Conservation (phyloP, 1,284 basidiomycete genomes). For the Ceratobasidium sp. region DNA sequence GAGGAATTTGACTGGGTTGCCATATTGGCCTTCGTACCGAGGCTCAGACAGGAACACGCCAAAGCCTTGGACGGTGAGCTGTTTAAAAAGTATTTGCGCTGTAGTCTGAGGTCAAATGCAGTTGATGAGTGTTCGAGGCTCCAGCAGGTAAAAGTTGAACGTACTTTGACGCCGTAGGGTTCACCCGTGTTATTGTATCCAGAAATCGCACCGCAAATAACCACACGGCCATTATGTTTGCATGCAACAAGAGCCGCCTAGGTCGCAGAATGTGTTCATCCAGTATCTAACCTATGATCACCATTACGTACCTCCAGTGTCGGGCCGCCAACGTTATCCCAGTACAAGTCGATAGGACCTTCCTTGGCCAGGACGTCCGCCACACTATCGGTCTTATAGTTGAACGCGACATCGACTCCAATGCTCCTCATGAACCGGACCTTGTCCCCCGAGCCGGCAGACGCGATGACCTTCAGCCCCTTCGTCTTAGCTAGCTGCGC, state of each 20-base stretch:
- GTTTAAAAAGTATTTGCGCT: constrained; percentile 48
- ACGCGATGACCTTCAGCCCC: constrained; percentile 60
- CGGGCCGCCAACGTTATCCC: constrained; percentile 46
- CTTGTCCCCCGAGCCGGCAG: constrained; percentile 60
- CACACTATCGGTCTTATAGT: constrained; percentile 57
- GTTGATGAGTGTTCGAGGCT: not conserved
- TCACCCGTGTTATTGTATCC: constrained; percentile 49
- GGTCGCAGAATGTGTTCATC: not conserved
- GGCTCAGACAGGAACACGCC: constrained; percentile 50
- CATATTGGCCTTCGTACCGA: constrained; percentile 5
- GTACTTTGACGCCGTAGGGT: constrained; percentile 49
- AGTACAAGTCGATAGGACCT: constrained; percentile 55
- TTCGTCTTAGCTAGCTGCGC: constrained; percentile 59
- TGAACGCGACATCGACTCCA: constrained; percentile 58
- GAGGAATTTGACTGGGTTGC: constrained; percentile 45
- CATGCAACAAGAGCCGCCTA: constrained; percentile 49
- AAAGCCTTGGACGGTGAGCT: constrained; percentile 51
- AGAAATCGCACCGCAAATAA: constrained; percentile 50
- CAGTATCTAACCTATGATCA: not conserved
- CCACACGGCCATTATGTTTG: constrained; percentile 50
- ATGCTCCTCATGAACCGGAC: constrained; percentile 58
- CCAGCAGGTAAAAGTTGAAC: not conserved
- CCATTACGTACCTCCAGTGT: constrained; percentile 40
- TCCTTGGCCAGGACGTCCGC: constrained; percentile 59
- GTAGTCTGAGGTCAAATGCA: constrained; percentile 45